Conservation (phyloP, 805 yeast species). For the Diddensiella caesifluorescens region DNA sequence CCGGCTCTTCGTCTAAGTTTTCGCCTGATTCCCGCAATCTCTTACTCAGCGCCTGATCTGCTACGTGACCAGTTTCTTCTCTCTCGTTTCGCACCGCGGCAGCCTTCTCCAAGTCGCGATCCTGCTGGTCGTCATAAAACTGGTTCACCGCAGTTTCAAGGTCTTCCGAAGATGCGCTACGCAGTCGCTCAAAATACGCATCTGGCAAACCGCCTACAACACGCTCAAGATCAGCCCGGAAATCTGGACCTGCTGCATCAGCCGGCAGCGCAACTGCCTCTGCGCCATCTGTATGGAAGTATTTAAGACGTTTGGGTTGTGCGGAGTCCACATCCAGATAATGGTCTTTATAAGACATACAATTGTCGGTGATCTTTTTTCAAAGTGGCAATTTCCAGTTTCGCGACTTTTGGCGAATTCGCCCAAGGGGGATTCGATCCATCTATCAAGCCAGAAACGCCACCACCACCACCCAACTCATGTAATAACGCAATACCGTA, state of each 20-base stretch:
- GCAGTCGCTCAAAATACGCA: slow-evolving; percentile 16
- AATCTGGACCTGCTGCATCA: slow-evolving; percentile 1
- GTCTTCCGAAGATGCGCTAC: slow-evolving; percentile 20
- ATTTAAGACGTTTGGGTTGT: slow-evolving; percentile 16
- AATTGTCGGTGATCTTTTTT: too few species aligned
- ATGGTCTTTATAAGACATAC: slow-evolving; percentile 6
- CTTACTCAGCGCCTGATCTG: not conserved
- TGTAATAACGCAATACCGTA: too few species aligned
- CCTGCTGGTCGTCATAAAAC: slow-evolving; percentile 21
- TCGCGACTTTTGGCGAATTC: too few species aligned
- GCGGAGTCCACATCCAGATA: slow-evolving; percentile 7
- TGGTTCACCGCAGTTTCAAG: slow-evolving; percentile 28
- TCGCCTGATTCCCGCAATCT: not conserved
- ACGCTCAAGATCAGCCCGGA: slow-evolving; percentile 23
- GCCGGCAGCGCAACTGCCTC: not conserved
- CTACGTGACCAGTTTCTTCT: not conserved
- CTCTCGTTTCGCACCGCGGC: not conserved
- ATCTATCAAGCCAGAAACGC: too few species aligned
- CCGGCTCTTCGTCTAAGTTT: not conserved
- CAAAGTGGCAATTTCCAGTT: too few species aligned
- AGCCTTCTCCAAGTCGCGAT: not conserved
- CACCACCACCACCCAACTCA: too few species aligned
- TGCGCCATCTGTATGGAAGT: slow-evolving; percentile 8
- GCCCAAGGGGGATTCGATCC: too few species aligned
- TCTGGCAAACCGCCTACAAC: slow-evolving; percentile 26